Evolutionary conservation across 2,329 filamentous ascomycete genomes (phyloP), one percentile per base, ranked within the genome.

Genomic region (Tricladium varicosporioides): DNA sequence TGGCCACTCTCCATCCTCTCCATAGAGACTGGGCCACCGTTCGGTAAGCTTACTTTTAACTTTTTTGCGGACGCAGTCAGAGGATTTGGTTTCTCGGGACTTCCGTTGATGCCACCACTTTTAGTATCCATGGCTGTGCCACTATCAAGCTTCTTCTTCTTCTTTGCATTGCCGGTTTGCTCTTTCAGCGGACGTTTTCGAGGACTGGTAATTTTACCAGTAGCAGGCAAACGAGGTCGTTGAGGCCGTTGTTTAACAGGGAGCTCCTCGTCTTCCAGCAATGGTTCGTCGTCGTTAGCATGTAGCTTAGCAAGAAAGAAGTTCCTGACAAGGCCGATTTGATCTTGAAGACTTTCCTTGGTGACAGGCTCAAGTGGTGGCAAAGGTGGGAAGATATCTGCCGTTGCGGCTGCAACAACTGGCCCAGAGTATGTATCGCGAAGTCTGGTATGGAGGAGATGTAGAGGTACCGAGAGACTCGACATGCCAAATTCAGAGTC

Each of bases 191-290:
- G 89, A 7, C 90, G 80, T 76, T 95, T 96, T 65, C 92, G 85
- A 32, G 91, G 90, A 52, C 86, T 89, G 10, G 88, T 88, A 64
- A 96, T 96, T 78, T 95, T 96, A 68, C 91, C 91, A 16, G 87
- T 92, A 16, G 84, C 79, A 32, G 82, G 78, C n/a, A 84, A 82
- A n/a, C 82, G 79, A 19, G 76, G 91, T 75, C 65, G 57, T 76
- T 88, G 77, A 46, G 85, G 72, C 51, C 82, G 74, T 75, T 99
- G 94, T 75, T 99, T 99, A 54, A 87, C 84, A 14, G 95, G 94
- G 19, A 99, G 78, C 65, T 99, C 93, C 69, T 97, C 91, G 74
- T 99, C 94, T 76, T 99, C 94, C 52, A 96, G 78, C 63, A 99
- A 80, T 45, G 91, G 86, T 71, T 92, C 84, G 67, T 93, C 87